These are phyloP conservation scores for Edaphochlamys debaryana DNA, from an alignment of 139 green algal genomes.

Conservation along the genomic window DNA sequence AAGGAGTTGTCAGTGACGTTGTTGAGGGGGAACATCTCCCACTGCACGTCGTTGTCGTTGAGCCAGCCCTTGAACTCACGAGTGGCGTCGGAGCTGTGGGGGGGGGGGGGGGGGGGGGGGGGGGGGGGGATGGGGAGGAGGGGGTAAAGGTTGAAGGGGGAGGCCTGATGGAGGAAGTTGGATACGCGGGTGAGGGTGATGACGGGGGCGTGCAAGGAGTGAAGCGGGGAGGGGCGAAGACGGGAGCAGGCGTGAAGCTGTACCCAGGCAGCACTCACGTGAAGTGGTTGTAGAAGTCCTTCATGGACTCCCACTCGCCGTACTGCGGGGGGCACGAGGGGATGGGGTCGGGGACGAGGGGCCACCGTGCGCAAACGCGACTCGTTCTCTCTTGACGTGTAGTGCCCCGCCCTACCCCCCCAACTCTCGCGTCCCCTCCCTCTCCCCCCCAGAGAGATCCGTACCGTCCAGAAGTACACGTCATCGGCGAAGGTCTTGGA, in stretches of 20 bases:
- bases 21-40: neutral
- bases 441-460: too few species aligned
- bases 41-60: slow-evolving; percentile 31
- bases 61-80: neutral
- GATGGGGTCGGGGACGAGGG: too few species aligned
- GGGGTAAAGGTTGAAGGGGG: neutral
- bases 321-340: neutral
- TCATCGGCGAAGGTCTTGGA: slow-evolving; percentile 36
- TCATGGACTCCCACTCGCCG: slow-evolving; percentile 19
- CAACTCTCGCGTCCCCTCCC: neutral
- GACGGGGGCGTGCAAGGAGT: neutral
- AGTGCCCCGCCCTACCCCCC: neutral
- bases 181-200: neutral
- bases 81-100: neutral
- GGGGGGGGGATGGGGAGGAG: too few species aligned
- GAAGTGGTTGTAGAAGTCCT: slow-evolving; percentile 2
- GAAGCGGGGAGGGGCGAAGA: neutral
- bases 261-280: neutral
- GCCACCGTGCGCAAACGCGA: neutral
- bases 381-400: neutral
- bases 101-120: neutral
- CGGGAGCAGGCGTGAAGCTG: neutral
- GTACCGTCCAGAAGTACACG: slow-evolving; percentile 15
- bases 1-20: neutral
- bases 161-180: neutral